Percentiles rank a stretch among this genome's conserved stretches.
phyloP scores from a whole-genome alignment of 1,139 yeast species.

The Starmera stellimalicola region DNA sequence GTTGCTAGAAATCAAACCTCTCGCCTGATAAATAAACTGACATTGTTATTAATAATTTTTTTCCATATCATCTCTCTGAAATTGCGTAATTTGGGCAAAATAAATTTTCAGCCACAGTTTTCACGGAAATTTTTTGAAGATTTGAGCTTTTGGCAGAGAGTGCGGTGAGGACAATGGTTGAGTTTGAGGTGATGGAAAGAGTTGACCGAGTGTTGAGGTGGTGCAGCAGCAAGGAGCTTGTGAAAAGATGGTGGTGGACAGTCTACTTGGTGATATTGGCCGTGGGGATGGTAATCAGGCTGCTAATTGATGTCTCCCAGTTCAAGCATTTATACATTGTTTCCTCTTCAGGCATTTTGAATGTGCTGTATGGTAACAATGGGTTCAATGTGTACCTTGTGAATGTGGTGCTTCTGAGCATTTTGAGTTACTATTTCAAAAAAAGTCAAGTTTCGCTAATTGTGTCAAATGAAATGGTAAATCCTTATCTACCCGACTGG shows the following conservation, averaged over 20 bases:
- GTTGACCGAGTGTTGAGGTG: not conserved
- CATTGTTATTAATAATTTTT: no score
- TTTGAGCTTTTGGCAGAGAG: no score
- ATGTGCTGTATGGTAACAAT: not conserved
- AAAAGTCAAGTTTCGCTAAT: not conserved
- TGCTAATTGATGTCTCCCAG: not conserved
- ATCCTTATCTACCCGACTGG: no score
- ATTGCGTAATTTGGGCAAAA: no score
- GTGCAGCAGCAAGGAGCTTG: not conserved
- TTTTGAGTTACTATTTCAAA: not conserved
- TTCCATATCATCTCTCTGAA: no score
- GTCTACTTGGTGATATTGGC: not conserved
- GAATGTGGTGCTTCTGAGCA: not conserved
- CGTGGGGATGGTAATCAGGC: not conserved
- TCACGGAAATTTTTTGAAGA: no score
- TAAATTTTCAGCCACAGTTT: no score
- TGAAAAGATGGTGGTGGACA: not conserved
- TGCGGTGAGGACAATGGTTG: no score
- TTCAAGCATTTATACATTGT: not conserved
- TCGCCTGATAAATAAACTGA: no score
- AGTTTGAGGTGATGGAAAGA: no score
- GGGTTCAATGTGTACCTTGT: not conserved
- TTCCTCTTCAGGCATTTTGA: not conserved
- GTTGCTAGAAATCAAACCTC: no score
- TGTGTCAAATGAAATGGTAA: no score